Conservation (phyloP, 2,329 filamentous ascomycete species). For the Mycosphaerella arachidis region DNA sequence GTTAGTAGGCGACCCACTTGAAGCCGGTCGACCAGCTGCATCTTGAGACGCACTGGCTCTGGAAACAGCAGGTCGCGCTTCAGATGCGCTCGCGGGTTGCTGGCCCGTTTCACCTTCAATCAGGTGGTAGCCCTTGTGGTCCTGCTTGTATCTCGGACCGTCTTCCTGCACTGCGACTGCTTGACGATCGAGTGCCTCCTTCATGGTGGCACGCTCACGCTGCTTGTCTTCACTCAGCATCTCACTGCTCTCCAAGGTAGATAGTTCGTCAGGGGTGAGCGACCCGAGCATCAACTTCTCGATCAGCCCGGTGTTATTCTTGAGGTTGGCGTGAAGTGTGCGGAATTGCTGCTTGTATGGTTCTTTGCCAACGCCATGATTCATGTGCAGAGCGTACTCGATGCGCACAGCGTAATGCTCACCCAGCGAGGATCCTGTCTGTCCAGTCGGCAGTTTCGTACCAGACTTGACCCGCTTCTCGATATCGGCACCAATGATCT, state of each 20-base stretch:
- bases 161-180: constrained; percentile 71
- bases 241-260: constrained; percentile 84
- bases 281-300: constrained; percentile 68
- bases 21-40: background rate
- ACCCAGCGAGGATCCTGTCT: constrained; percentile 60
- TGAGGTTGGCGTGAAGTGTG: constrained; percentile 78
- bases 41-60: background rate
- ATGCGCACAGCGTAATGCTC: constrained; percentile 72
- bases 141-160: constrained; percentile 75
- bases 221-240: constrained; percentile 90
- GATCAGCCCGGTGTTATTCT: constrained; percentile 76
- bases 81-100: background rate
- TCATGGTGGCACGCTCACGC: constrained; percentile 68
- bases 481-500: constrained; percentile 63
- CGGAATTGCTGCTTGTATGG: constrained; percentile 64
- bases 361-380: constrained; percentile 48
- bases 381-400: constrained; percentile 62
- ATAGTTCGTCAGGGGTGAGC: constrained; percentile 69
- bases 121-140: constrained; percentile 92
- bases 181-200: constrained; percentile 73
- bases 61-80: background rate
- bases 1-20: constrained; percentile 7
- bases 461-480: constrained; percentile 61
- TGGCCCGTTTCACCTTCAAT: constrained; percentile 64
- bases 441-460: constrained; percentile 59